Percentiles rank a stretch among this genome's conserved stretches.
These are phyloP conservation scores for Trichosporon sp. DNA, from an alignment of 1,284 basidiomycete genomes.

Conservation along the genomic window DNA sequence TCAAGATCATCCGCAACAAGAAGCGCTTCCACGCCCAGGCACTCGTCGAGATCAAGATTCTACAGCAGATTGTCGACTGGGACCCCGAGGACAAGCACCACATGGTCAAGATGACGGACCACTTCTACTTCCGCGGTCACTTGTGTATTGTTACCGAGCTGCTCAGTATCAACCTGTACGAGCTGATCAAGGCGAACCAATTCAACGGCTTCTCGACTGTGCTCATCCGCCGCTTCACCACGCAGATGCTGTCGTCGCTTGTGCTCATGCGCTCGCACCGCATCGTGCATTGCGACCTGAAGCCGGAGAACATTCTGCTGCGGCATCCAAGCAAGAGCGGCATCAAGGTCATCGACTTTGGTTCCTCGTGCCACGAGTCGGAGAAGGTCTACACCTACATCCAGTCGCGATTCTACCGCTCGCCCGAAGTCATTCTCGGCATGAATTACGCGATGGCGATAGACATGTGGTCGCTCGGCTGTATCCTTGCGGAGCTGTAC, in stretches of 20 bases:
- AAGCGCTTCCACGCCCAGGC: conserved; percentile 99
- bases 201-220: conserved; percentile 95
- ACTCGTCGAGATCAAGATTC: conserved; percentile 95
- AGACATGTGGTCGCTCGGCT: conserved; percentile 98
- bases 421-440: conserved; percentile 95
- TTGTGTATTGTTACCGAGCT: conserved; percentile 98
- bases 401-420: conserved; percentile 97
- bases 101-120: conserved; percentile 98
- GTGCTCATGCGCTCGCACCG: conserved; percentile 92
- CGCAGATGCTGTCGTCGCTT: conserved; percentile 89
- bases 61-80: conserved; percentile 96
- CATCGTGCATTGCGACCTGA: conserved; percentile 99
- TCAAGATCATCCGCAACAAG: conserved; percentile 99
- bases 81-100: conserved; percentile 95
- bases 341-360: conserved; percentile 99
- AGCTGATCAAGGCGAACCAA: conserved; percentile 98
- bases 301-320: conserved; percentile 97
- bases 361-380: conserved; percentile 96
- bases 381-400: conserved; percentile 99
- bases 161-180: conserved; percentile 97
- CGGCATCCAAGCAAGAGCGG: conserved; percentile 93
- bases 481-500: conserved; percentile 94
- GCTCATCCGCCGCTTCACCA: conserved; percentile 93
- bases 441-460: conserved; percentile 92
- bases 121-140: conserved; percentile 97